phyloP scores from a whole-genome alignment of 2,329 filamentous ascomycete genomes.

The Dissoconium aciculare region DNA sequence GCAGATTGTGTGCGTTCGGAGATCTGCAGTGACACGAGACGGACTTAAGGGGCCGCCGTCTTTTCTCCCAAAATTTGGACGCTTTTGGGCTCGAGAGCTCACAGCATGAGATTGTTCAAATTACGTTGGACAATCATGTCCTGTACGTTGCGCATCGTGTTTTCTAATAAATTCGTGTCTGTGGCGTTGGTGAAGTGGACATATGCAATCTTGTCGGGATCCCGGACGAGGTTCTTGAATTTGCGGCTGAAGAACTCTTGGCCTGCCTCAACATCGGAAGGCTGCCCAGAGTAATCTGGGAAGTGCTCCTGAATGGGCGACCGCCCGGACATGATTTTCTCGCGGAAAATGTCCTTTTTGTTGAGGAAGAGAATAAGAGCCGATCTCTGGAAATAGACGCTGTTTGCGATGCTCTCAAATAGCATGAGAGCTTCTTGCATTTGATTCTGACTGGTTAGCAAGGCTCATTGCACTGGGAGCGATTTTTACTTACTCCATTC shows the following conservation, averaged over 20 bases:
- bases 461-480: constrained; percentile 3
- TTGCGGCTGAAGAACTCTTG: constrained; percentile 38
- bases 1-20: no score
- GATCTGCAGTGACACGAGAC: no score
- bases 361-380: constrained; percentile 39
- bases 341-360: constrained; percentile 39
- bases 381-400: constrained; percentile 37
- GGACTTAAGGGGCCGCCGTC: no score
- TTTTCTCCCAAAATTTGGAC: no score
- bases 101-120: constrained; percentile 35
- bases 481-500: constrained; percentile 55
- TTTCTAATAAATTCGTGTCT: constrained; percentile 36
- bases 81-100: no score
- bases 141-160: constrained; percentile 38
- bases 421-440: constrained; percentile 41
- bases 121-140: constrained; percentile 41
- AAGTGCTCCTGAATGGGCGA: constrained; percentile 36
- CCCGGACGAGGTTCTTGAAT: constrained; percentile 36
- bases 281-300: constrained; percentile 33
- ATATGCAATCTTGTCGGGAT: constrained; percentile 37
- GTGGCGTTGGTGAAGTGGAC: constrained; percentile 40
- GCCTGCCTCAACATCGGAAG: constrained; percentile 33
- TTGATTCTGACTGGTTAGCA: constrained; percentile 32
- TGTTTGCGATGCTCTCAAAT: constrained; percentile 39
- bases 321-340: constrained; percentile 33